Conservation (phyloP, 1,284 basidiomycete species). For the Sporisorium sorghi region DNA sequence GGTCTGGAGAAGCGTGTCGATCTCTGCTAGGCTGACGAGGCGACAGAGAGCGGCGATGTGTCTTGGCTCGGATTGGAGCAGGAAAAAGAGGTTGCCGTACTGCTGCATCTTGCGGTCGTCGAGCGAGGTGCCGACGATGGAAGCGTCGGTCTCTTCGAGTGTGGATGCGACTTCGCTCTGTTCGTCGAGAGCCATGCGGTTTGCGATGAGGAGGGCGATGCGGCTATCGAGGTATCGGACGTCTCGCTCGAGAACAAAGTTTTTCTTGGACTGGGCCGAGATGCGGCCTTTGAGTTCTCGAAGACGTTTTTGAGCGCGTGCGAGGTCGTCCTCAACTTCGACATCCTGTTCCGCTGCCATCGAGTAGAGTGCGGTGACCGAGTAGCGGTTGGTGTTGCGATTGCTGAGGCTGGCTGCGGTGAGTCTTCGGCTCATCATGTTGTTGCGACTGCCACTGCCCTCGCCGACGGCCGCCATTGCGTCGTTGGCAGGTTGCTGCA, state of each 20-base stretch:
- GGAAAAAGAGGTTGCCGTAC: constrained; percentile 98
- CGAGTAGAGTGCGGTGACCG: constrained; percentile 93
- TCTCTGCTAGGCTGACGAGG: constrained; percentile 94
- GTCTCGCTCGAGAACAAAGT: constrained; percentile 97
- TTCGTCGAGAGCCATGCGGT: constrained; percentile 95
- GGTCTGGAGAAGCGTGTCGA: constrained; percentile 97
- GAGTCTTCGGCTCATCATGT: constrained; percentile 47
- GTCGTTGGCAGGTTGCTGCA: constrained; percentile 37
- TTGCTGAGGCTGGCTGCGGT: constrained; percentile 55
- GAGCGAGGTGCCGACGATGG: constrained; percentile 70
- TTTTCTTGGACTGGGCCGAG: constrained; percentile 98
- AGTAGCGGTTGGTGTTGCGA: constrained; percentile 93
- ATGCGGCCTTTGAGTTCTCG: constrained; percentile 97
- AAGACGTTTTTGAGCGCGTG: constrained; percentile 92
- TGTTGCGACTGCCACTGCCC: constrained; percentile 42
- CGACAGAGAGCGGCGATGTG: constrained; percentile 96
- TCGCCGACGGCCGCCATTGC: constrained; percentile 27
- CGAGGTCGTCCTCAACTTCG: constrained; percentile 96
- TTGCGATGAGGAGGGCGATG: constrained; percentile 97
- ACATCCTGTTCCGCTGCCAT: constrained; percentile 99
- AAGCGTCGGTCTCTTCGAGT: constrained; percentile 89
- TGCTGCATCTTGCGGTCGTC: constrained; percentile 93
- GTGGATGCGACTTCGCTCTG: constrained; percentile 73
- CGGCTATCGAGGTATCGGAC: constrained; percentile 97
- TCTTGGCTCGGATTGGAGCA: constrained; percentile 95